Conservation (phyloP, 306 rosid species). For the Cucurbita ficifolia region DNA sequence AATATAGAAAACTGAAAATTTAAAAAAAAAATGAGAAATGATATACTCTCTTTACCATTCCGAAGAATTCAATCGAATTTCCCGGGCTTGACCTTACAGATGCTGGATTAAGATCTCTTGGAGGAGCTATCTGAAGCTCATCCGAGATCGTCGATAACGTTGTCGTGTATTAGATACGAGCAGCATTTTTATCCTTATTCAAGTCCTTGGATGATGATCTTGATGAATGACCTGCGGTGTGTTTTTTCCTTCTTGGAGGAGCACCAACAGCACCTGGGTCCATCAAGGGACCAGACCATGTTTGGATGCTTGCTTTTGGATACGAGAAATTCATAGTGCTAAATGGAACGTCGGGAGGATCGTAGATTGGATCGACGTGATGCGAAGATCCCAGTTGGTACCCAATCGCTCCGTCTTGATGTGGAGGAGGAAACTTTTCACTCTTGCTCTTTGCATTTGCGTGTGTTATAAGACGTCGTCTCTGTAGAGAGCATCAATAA, state of each 20-base stretch:
- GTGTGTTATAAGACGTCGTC: conserved; percentile 80
- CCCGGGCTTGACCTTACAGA: conserved; percentile 19
- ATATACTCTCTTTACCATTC: conserved; percentile 35
- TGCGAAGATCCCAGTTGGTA: conserved; percentile 79
- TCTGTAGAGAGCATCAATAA: conserved; percentile 25
- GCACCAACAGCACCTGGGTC: conserved; percentile 48
- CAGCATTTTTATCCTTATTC: conserved; percentile 18
- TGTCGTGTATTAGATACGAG: conserved; percentile 13
- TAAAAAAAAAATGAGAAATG: conserved; percentile 22
- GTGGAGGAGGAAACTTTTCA: conserved; percentile 98
- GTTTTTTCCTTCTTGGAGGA: conserved; percentile 75
- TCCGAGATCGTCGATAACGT: neutral
- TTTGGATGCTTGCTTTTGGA: conserved; percentile 60
- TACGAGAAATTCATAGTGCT: conserved; percentile 72
- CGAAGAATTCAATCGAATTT: conserved; percentile 30
- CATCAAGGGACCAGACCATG: conserved; percentile 95
- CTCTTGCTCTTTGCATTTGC: conserved; percentile 99
- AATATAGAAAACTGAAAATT: conserved; percentile 22
- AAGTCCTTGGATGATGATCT: conserved; percentile 45
- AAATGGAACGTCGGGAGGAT: conserved; percentile 82
- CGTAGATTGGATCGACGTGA: conserved; percentile 71
- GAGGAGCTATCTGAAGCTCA: conserved; percentile 24
- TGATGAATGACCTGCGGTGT: conserved; percentile 34
- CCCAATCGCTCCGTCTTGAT: conserved; percentile 93
- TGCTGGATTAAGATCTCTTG: conserved; percentile 29